These are phyloP conservation scores for Candida jianshihensis DNA, from an alignment of 805 yeast genomes.

Conservation along the genomic window DNA sequence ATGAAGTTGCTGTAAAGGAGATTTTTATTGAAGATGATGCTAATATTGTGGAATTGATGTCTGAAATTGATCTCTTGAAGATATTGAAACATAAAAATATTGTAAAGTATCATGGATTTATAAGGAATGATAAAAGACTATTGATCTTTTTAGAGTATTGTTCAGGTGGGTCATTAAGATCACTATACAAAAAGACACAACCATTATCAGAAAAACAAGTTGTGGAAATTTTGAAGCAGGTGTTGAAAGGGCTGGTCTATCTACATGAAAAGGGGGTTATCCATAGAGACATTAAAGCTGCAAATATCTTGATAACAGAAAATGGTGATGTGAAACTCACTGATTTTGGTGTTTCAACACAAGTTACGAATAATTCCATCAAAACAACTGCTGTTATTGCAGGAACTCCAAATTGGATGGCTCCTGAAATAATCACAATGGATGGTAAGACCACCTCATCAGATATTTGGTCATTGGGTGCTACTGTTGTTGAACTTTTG, in stretches of 20 bases:
- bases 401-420: constrained; percentile 99
- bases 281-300: constrained; percentile 73
- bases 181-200: constrained; percentile 25
- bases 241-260: constrained; percentile 57
- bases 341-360: constrained; percentile 73
- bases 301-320: constrained; percentile 63
- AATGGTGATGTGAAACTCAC: constrained; percentile 63
- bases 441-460: constrained; percentile 84
- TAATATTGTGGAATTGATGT: constrained; percentile 45
- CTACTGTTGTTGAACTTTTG: constrained; percentile 83
- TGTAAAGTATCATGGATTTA: constrained; percentile 87
- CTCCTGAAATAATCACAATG: constrained; percentile 86
- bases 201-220: constrained; percentile 56
- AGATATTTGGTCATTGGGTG: constrained; percentile 91
- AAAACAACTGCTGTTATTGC: constrained; percentile 54
- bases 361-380: constrained; percentile 43
- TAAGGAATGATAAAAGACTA: constrained; percentile 57
- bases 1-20: constrained; percentile 75
- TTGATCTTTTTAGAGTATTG: constrained; percentile 77
- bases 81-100: constrained; percentile 82
- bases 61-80: constrained; percentile 69
- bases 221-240: constrained; percentile 58
- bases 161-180: constrained; percentile 58
- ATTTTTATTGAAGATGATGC: constrained; percentile 68
- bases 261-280: constrained; percentile 61